These are phyloP conservation scores for Mycena kentingensis DNA, from an alignment of 768 basidiomycete species.

Conservation along the genomic window DNA sequence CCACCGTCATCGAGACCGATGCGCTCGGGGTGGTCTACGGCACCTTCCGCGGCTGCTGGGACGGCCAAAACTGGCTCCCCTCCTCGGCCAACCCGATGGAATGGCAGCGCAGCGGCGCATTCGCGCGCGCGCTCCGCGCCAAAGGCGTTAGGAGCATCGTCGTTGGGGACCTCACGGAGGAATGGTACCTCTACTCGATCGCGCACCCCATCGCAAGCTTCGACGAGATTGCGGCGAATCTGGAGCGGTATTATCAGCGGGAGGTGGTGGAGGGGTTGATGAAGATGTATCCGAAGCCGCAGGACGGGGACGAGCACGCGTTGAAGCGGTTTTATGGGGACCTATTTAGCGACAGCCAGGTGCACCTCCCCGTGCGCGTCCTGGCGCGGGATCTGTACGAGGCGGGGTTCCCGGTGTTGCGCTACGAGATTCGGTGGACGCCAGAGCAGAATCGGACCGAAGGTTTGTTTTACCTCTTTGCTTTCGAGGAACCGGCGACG, in stretches of 20 bases:
- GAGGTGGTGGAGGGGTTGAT: slow-evolving; percentile 50
- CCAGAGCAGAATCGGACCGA: slow-evolving; percentile 57
- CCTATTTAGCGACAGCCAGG: slow-evolving; percentile 61
- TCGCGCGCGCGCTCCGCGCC: slow-evolving; percentile 53
- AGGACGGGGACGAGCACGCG: slow-evolving; percentile 46
- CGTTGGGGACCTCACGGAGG: slow-evolving; percentile 68
- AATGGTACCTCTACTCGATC: slow-evolving; percentile 79
- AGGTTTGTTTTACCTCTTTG: slow-evolving; percentile 40
- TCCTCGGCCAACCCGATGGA: slow-evolving; percentile 58
- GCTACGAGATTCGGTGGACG: slow-evolving; percentile 72
- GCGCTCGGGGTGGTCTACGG: slow-evolving; percentile 51
- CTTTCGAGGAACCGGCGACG: background rate
- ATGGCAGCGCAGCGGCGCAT: slow-evolving; percentile 64
- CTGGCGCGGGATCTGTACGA: slow-evolving; percentile 59
- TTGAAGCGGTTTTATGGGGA: slow-evolving; percentile 53
- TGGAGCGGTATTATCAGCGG: slow-evolving; percentile 61
- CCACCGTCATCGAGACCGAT: slow-evolving; percentile 59
- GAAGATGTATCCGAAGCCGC: slow-evolving; percentile 42
- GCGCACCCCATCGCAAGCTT: slow-evolving; percentile 56
- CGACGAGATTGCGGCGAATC: slow-evolving; percentile 55
- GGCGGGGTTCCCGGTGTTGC: slow-evolving; percentile 61
- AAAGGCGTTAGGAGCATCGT: slow-evolving; percentile 65
- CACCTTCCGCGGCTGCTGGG: slow-evolving; percentile 69
- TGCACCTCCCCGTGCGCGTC: slow-evolving; percentile 66
- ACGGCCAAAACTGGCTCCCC: slow-evolving; percentile 61